Evolutionary conservation across 2,329 filamentous ascomycete species (phyloP), one percentile per base, ranked within the genome.

Genomic region (Aspergillus eucalypticola): DNA sequence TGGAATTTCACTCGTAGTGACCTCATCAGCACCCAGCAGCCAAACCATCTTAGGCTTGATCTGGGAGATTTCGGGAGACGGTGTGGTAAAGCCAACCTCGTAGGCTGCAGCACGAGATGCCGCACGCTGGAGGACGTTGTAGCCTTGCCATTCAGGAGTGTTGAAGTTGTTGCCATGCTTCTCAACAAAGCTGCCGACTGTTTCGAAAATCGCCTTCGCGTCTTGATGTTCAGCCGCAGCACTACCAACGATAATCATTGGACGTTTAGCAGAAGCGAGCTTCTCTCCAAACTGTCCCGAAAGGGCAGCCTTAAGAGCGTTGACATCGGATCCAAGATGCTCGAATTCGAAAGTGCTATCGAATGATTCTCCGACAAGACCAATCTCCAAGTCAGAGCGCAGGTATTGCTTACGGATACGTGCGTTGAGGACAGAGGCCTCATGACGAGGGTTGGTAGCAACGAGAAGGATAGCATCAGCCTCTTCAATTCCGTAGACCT

Each of bases 381-480:
- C 95, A 70, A 99, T 87, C 76, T 98, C 90, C 23, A 99, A 87
- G 69, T 98, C 93, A 38, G 95, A 97, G 68, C 93, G 89, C 68
- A 99, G 83, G 90, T 94, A 99, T 78, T 97, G 93, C 84, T 99
- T 99, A 72, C 95, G 87, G 74, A 99, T 99, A 67, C 95, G 91
- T 65, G 94, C 93, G 73, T 99, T 99, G 48, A 99, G 85, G 51
- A 95, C 92, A 59, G 95, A 92, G 63, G 95, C 95, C 81, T 99
- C 95, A 74, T 96, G 92, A 68, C 95, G 88, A 42, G 95, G 90
- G 82, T 99, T 99, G 75, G 91, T 97, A 67, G 94, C 95, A 65
- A 99, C 86, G 60, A 99, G 88, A 56, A 99, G 88, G 61, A 99
- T 91, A 69, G 85, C 87, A 79, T 98, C 95, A 17, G 94, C 92